These are phyloP conservation scores for Termitomyces sp. DNA, from an alignment of 768 basidiomycete species.

Conservation along the genomic window DNA sequence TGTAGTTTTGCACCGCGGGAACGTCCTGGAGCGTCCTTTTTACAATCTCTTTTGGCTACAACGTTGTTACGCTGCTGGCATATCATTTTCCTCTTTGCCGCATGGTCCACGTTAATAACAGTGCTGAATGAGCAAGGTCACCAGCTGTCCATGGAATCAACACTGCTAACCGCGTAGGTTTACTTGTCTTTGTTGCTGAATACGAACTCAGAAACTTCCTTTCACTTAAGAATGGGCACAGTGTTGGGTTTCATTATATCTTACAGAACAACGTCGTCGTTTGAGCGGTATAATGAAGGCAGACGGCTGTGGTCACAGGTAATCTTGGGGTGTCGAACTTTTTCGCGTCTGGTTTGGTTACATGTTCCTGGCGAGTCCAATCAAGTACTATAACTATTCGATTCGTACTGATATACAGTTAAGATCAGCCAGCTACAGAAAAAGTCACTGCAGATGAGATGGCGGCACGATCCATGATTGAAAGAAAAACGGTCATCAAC, in stretches of 20 bases:
- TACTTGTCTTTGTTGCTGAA: constrained; percentile 17
- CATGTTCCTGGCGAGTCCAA: constrained; percentile 49
- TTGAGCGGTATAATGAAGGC: constrained; percentile 76
- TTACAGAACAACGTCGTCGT: constrained; percentile 66
- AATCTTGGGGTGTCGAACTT: constrained; percentile 48
- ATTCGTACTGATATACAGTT: neutral
- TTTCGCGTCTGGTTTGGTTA: constrained; percentile 64
- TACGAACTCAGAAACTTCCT: neutral
- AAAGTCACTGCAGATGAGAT: constrained; percentile 21
- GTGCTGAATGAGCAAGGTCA: constrained; percentile 45
- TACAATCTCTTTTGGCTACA: constrained; percentile 39
- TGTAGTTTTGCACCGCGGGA: constrained; percentile 34
- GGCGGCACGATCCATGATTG: constrained; percentile 47
- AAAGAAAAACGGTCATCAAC: constrained; percentile 68
- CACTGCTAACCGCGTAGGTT: constrained; percentile 66
- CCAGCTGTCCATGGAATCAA: constrained; percentile 37
- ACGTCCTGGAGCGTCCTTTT: constrained; percentile 30
- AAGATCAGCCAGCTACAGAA: constrained; percentile 20
- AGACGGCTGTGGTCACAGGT: constrained; percentile 66
- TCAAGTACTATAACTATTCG: neutral
- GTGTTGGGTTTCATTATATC: constrained; percentile 74
- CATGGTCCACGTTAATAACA: constrained; percentile 55
- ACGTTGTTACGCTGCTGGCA: constrained; percentile 60
- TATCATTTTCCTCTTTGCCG: constrained; percentile 58
- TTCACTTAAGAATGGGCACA: constrained; percentile 41